Conservation (phyloP, 2,329 filamentous ascomycete species). For the Talaromyces piceae region DNA sequence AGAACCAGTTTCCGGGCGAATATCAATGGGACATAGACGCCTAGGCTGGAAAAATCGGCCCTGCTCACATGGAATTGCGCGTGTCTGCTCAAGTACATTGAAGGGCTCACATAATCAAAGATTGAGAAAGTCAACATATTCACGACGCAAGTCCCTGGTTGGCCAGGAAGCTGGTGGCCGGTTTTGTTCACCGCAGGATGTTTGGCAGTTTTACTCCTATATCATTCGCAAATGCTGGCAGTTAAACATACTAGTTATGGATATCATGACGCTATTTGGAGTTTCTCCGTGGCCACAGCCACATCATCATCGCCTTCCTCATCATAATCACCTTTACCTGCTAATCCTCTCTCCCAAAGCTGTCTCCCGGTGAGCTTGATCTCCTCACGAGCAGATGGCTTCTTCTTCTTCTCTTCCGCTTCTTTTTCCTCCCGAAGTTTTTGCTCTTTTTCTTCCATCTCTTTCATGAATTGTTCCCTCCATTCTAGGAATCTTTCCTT, state of each 20-base stretch:
- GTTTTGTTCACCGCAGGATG: background rate
- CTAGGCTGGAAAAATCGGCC: too few relatives aligned
- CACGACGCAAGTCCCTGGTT: background rate
- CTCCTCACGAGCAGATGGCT: constrained; percentile 58
- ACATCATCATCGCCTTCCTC: constrained; percentile 59
- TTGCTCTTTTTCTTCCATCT: constrained; percentile 68
- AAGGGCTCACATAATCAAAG: background rate
- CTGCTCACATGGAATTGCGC: too few relatives aligned
- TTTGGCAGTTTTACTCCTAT: background rate
- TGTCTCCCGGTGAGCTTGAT: constrained; percentile 64
- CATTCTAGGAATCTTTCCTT: constrained; percentile 76
- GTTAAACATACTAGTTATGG: background rate
- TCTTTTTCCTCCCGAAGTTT: constrained; percentile 65
- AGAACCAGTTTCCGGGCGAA: background rate
- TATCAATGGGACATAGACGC: too few relatives aligned
- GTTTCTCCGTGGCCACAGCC: constrained; percentile 54
- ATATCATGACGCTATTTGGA: constrained; percentile 58
- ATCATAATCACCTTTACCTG: constrained; percentile 57
- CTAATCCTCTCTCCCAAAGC: constrained; percentile 70
- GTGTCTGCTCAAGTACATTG: too few relatives aligned
- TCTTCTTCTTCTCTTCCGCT: constrained; percentile 73
- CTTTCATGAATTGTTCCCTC: constrained; percentile 67
- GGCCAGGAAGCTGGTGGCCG: background rate
- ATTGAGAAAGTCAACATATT: background rate
- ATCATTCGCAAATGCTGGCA: background rate